Base-by-base conservation (phyloP, 2,329 filamentous ascomycete genomes). In the Ophiostoma pallidulum region DNA sequence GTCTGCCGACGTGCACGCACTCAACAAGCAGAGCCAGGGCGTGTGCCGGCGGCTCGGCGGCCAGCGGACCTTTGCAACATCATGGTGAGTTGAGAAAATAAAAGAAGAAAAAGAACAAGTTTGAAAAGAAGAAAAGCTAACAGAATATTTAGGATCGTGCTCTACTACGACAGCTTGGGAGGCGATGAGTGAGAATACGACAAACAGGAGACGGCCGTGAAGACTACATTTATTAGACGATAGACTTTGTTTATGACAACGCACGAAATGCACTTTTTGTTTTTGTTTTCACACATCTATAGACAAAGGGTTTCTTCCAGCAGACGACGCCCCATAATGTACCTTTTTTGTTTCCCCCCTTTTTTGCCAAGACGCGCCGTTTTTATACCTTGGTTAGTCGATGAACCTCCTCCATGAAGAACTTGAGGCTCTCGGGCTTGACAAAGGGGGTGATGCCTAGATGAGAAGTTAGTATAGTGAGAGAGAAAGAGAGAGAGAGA, bases 351-450 rank as follows among this genome's bases (percentile, higher is more conserved):
- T 39, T 28, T 28, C 10, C 4, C 4, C 6, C 32, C 38, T 48
- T 45, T 38, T n/a, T 42, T 28, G 41, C 36, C 10, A 24, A 10
- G 14, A 29, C 19, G 5, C 13, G 12, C 16, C 4, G 1, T 16
- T 14, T 41, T 14, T 53, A 52, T 33, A 48, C 45, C 59, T 73
- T 75, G 31, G 77, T 78, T 51, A 82, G 66, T 41, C 86, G 77
- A 64, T 95, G 88, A 49, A 97, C 81, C 66, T 98, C 92, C 61
- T 94, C 74, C 55, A 98, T 91, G 71, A 86, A 98, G 68, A 94
- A 94, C 63, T 81, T 91, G 56, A 98, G 71, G 64, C 95, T 83
- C 42, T 97, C 89, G 0, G 92, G 92, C 57, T 97, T 85, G 46
- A 98, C 92, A 54, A 90, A 84, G 1, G 92, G 92, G 28, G 92